Evolutionary conservation across 129 eudicot genomes (phyloP).

Genomic region (Heracleum sosnowskyi): DNA sequence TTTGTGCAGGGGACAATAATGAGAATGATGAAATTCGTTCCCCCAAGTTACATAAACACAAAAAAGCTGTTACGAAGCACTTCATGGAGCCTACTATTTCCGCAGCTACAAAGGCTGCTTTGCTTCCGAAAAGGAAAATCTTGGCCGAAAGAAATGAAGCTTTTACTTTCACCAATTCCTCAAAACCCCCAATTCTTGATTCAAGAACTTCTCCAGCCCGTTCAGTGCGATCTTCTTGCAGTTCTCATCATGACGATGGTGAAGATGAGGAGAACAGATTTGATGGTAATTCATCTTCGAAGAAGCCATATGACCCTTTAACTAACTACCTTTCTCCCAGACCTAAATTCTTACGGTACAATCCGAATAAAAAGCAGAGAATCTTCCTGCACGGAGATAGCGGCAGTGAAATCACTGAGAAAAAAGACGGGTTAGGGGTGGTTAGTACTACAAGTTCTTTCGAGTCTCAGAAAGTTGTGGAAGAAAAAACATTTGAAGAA

Average conservation of each 20-base stretch:
- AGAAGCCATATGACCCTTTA: conserved; percentile 54
- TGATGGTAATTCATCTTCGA: conserved; percentile 14
- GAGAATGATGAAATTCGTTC: conserved; percentile 40
- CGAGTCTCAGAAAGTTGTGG: conserved; percentile 24
- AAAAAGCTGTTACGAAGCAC: conserved; percentile 31
- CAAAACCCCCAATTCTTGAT: conserved; percentile 20
- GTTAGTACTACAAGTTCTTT: conserved; percentile 5
- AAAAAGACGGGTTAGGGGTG: conserved; percentile 4
- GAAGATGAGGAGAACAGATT: conserved; percentile 7
- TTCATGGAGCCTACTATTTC: conserved; percentile 70
- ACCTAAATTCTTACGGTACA: conserved; percentile 62
- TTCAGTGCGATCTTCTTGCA: conserved; percentile 7
- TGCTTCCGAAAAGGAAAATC: conserved; percentile 48
- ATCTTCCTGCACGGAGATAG: conserved; percentile 14
- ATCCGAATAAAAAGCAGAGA: conserved; percentile 46
- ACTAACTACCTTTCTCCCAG: conserved; percentile 71
- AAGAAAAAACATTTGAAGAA: conserved; percentile 20
- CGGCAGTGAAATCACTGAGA: conserved; percentile 17
- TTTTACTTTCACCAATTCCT: conserved; percentile 7
- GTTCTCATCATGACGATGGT: conserved; percentile 8
- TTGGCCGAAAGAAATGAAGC: conserved; percentile 49
- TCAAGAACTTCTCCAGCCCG: conserved; percentile 12
- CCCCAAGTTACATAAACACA: conserved; percentile 24
- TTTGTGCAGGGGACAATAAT: conserved; percentile 40
- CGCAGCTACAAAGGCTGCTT: conserved; percentile 50